These are phyloP conservation scores for Naganishia sp. DNA, from an alignment of 1,284 basidiomycete genomes.

Conservation along the genomic window DNA sequence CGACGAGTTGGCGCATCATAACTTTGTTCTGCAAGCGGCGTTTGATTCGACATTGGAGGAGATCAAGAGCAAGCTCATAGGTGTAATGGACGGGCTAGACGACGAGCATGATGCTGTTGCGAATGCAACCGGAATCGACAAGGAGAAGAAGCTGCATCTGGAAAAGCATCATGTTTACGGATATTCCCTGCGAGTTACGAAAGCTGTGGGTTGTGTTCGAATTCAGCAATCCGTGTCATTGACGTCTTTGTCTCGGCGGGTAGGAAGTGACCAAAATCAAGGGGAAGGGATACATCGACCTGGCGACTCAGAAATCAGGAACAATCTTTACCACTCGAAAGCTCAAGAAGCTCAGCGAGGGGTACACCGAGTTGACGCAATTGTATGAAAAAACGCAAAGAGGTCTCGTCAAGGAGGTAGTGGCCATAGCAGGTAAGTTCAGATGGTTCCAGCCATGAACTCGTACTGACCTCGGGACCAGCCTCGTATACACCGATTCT, in stretches of 20 bases:
- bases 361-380: constrained; percentile 70
- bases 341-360: constrained; percentile 71
- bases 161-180: constrained; percentile 90
- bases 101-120: constrained; percentile 75
- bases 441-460: not conserved
- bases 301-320: constrained; percentile 83
- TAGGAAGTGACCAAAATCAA: constrained; percentile 80
- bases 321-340: constrained; percentile 85
- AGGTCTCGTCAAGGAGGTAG: constrained; percentile 86
- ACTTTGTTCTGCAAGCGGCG: constrained; percentile 82
- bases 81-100: constrained; percentile 78
- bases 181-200: constrained; percentile 90
- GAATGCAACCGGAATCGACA: constrained; percentile 74
- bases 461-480: constrained; percentile 42
- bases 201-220: constrained; percentile 62
- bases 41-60: constrained; percentile 60
- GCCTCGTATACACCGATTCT: constrained; percentile 88
- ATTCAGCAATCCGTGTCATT: not conserved
- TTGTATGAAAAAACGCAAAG: constrained; percentile 76
- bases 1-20: constrained; percentile 76
- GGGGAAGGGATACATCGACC: constrained; percentile 74
- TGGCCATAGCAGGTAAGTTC: constrained; percentile 79
- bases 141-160: constrained; percentile 93
- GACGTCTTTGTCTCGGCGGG: not conserved
- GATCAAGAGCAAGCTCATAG: constrained; percentile 68